phyloP scores from a whole-genome alignment of 345 rosid species.

The Anastatica hierochuntica region DNA sequence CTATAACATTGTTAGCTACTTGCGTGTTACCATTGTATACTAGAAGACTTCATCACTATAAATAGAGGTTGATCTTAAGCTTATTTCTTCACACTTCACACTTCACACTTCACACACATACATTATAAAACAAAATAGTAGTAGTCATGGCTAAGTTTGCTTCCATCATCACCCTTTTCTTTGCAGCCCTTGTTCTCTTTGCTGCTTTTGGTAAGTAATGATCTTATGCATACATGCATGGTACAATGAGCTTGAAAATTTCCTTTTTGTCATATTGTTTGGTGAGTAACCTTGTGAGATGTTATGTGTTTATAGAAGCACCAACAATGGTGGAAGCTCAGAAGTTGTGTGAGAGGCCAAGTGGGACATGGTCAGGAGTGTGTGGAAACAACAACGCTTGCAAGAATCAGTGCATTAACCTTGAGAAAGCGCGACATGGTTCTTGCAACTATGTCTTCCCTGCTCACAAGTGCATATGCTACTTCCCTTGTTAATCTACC shows the following conservation, averaged over 20 bases:
- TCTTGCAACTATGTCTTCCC: constrained; percentile 19
- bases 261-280: not conserved
- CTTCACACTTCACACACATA: not conserved
- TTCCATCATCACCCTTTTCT: constrained; percentile 5
- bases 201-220: constrained; percentile 17
- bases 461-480: constrained; percentile 9
- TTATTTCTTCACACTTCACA: constrained; percentile 7
- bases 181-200: constrained; percentile 13
- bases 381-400: constrained; percentile 7
- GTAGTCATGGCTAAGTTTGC: constrained; percentile 20
- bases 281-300: not conserved
- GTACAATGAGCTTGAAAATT: not conserved
- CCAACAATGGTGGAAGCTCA: constrained; percentile 14
- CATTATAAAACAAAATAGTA: not conserved
- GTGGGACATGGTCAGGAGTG: constrained; percentile 17
- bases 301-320: not conserved
- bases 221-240: constrained; percentile 7
- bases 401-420: constrained; percentile 20
- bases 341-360: constrained; percentile 9
- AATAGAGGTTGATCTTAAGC: not conserved
- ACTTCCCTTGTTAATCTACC: constrained; percentile 7
- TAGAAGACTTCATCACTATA: not conserved
- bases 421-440: constrained; percentile 19
- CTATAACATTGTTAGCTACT: not conserved
- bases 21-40: not conserved